Percentiles rank a stretch among this genome's conserved stretches.
phyloP scores from a whole-genome alignment of 2,329 filamentous ascomycete species.

The Ceratocystiopsis brevicomis region DNA sequence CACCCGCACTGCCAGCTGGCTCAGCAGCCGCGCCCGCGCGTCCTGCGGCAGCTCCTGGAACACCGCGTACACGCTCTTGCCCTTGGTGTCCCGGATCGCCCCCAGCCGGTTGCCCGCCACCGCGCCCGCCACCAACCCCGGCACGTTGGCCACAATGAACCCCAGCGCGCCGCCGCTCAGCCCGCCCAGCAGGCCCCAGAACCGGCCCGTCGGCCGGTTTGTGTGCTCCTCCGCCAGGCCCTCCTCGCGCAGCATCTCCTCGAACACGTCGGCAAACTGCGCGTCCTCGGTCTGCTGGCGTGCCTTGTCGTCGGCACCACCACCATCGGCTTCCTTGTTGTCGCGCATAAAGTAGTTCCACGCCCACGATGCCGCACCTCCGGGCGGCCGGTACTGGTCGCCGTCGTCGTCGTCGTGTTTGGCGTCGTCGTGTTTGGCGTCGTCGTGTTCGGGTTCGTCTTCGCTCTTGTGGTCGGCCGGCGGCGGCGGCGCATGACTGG shows the following conservation, averaged over 20 bases:
- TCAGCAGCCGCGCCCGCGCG: conserved; percentile 64
- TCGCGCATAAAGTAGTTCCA: conserved; percentile 37
- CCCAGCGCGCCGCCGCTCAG: conserved; percentile 77
- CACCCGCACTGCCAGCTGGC: conserved; percentile 69
- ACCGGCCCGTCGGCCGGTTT: conserved; percentile 44
- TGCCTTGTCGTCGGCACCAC: conserved; percentile 13
- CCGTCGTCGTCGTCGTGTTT: conserved; percentile 20
- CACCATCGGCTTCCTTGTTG: conserved; percentile 14
- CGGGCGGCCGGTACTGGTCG: conserved; percentile 19
- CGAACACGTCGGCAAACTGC: conserved; percentile 76
- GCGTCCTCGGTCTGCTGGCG: conserved; percentile 44
- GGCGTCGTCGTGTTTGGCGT: conserved; percentile 23
- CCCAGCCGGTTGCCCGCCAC: conserved; percentile 88
- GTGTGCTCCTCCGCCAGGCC: conserved; percentile 56
- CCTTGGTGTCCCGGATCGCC: conserved; percentile 69
- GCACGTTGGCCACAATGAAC: conserved; percentile 87
- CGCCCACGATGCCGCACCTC: conserved; percentile 42
- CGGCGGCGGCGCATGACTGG: conserved; percentile 12
- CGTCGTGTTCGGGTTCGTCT: conserved; percentile 23
- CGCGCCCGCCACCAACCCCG: conserved; percentile 71
- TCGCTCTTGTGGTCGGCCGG: conserved; percentile 6
- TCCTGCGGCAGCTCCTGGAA: conserved; percentile 74
- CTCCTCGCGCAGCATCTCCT: conserved; percentile 80
- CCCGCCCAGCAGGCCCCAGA: conserved; percentile 77
- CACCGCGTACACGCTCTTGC: conserved; percentile 87